phyloP scores from a whole-genome alignment of 345 rosid species.

The Bruguiera gymnorhiza region DNA sequence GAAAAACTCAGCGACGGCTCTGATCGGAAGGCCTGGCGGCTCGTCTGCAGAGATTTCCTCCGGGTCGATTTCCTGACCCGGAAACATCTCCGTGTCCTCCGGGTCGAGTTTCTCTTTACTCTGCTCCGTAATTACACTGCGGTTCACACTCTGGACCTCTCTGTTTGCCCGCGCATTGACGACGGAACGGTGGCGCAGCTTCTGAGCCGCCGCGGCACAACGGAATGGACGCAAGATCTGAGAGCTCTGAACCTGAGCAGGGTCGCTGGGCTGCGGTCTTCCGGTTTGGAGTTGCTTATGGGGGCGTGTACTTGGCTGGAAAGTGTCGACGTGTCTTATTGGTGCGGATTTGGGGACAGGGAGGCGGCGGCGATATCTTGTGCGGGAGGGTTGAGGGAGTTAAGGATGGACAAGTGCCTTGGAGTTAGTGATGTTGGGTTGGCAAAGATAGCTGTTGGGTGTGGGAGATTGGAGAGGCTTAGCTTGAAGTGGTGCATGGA shows the following conservation, averaged over 20 bases:
- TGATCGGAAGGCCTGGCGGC: constrained; percentile 68
- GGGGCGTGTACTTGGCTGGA: constrained; percentile 55
- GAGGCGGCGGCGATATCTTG: constrained; percentile 85
- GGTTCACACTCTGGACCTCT: constrained; percentile 63
- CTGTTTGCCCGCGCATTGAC: constrained; percentile 70
- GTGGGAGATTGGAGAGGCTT: constrained; percentile 55
- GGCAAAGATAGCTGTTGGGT: constrained; percentile 71
- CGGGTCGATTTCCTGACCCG: constrained; percentile 63
- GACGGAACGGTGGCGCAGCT: constrained; percentile 51
- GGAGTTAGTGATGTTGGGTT: constrained; percentile 78
- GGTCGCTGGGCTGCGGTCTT: constrained; percentile 52
- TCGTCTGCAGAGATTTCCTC: constrained; percentile 65
- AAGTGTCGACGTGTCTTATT: constrained; percentile 71
- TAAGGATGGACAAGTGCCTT: constrained; percentile 83
- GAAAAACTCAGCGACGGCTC: constrained; percentile 34
- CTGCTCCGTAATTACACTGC: constrained; percentile 50
- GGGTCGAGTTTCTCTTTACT: constrained; percentile 51
- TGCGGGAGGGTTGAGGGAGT: constrained; percentile 54
- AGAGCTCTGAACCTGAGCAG: constrained; percentile 57
- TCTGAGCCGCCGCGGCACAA: constrained; percentile 17
- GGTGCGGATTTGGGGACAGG: constrained; percentile 64
- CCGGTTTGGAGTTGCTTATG: constrained; percentile 58
- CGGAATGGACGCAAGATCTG: constrained; percentile 39
- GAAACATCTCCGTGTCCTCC: constrained; percentile 54
- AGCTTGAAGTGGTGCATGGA: constrained; percentile 98